These are phyloP conservation scores for Periconia macrospinosa DNA, from an alignment of 2,329 filamentous ascomycete genomes.

Conservation along the genomic window DNA sequence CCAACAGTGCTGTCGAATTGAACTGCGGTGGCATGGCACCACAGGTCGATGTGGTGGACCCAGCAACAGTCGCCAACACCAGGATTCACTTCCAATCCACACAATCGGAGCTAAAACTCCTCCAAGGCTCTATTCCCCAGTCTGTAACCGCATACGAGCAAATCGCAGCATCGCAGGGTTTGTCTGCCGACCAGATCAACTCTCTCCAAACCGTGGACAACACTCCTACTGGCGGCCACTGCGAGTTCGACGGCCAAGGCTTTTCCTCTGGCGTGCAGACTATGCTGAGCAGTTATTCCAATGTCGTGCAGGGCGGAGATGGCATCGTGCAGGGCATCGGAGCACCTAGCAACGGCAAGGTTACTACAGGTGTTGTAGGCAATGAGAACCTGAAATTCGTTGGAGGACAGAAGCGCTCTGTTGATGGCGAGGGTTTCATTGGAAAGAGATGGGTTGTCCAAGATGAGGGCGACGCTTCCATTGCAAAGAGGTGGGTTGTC, in stretches of 20 bases:
- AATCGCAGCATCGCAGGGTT: constrained; percentile 48
- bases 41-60: constrained; percentile 54
- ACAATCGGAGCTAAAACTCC: constrained; percentile 51
- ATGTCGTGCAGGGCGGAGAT: constrained; percentile 57
- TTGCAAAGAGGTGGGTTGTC: constrained; percentile 32
- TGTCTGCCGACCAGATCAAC: constrained; percentile 51
- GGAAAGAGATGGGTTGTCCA: constrained; percentile 32
- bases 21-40: constrained; percentile 60
- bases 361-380: constrained; percentile 53
- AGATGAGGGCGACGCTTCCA: constrained; percentile 22
- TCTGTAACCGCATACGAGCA: constrained; percentile 57
- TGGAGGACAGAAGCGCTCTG: constrained; percentile 27
- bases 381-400: constrained; percentile 52
- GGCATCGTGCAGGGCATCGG: constrained; percentile 54
- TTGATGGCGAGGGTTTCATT: constrained; percentile 26
- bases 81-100: constrained; percentile 62
- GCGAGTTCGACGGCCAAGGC: constrained; percentile 58
- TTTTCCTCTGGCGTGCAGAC: constrained; percentile 62
- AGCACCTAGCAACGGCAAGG: constrained; percentile 45
- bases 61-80: constrained; percentile 48
- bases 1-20: constrained; percentile 56
- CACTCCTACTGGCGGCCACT: constrained; percentile 59
- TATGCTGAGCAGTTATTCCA: constrained; percentile 57
- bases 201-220: constrained; percentile 61
- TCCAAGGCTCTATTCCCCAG: constrained; percentile 56